phyloP scores from a whole-genome alignment of 148 eudicot genomes.

The Polygonum aviculare region DNA sequence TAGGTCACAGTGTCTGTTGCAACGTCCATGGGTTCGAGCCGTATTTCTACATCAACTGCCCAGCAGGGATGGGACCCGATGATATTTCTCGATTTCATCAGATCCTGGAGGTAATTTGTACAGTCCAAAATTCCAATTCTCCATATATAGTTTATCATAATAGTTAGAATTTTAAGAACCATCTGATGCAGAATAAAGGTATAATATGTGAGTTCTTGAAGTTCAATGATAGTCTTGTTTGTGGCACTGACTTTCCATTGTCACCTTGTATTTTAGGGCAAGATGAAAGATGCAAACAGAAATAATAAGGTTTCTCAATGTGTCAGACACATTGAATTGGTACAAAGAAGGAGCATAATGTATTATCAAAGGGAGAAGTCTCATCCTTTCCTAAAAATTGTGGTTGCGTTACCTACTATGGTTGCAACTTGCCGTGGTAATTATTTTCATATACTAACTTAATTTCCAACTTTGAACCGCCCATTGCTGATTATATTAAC shows the following conservation, averaged over 20 bases:
- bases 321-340: conserved; percentile 68
- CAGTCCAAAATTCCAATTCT: background rate
- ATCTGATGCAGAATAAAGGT: background rate
- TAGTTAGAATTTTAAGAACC: background rate
- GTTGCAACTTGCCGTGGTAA: conserved; percentile 94
- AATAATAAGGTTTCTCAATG: conserved; percentile 54
- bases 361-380: conserved; percentile 74
- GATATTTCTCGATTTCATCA: conserved; percentile 83
- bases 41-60: conserved; percentile 82
- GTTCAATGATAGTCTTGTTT: background rate
- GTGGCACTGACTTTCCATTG: background rate
- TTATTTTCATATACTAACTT: background rate
- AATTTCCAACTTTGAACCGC: background rate
- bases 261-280: conserved; percentile 33
- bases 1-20: conserved; percentile 92
- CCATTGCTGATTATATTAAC: background rate
- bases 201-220: background rate
- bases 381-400: conserved; percentile 80
- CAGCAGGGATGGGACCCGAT: conserved; percentile 91
- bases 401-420: conserved; percentile 92
- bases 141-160: background rate
- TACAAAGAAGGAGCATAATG: conserved; percentile 94
- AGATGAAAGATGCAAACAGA: conserved; percentile 78
- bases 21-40: conserved; percentile 98
- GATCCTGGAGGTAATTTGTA: conserved; percentile 60